Conservation (phyloP, 768 basidiomycete genomes). For the Trametes gibbosa region DNA sequence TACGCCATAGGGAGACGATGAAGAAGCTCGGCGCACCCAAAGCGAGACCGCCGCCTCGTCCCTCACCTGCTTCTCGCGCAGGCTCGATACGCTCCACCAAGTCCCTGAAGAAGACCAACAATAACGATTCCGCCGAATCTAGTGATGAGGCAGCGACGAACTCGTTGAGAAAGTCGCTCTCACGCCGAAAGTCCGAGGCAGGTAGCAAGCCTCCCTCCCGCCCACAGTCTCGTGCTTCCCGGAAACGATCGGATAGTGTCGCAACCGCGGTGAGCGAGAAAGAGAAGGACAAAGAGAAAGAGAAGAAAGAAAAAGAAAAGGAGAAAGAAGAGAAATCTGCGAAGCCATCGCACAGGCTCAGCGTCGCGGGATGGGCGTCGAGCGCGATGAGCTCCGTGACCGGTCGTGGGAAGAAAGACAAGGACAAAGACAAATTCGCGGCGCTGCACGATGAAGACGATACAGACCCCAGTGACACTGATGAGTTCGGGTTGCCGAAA, state of each 20-base stretch:
- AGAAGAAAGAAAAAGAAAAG: too few species aligned
- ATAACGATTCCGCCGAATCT: slow-evolving; percentile 5
- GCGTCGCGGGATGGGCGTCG: slow-evolving; percentile 64
- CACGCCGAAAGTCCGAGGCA: slow-evolving; percentile 42
- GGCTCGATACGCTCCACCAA: slow-evolving; percentile 34
- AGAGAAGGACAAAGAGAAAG: slow-evolving; percentile 19
- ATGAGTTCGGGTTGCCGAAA: slow-evolving; percentile 14
- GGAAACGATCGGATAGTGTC: slow-evolving; percentile 62
- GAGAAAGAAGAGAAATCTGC: slow-evolving; percentile 26
- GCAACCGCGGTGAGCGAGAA: slow-evolving; percentile 37
- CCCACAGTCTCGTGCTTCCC: slow-evolving; percentile 55
- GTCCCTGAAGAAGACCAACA: slow-evolving; percentile 24
- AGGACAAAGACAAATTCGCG: slow-evolving; percentile 56
- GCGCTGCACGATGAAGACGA: slow-evolving; percentile 49
- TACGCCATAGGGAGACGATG: slow-evolving; percentile 2
- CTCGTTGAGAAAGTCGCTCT: slow-evolving; percentile 24
- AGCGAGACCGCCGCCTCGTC: slow-evolving; percentile 3
- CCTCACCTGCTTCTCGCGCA: slow-evolving; percentile 28
- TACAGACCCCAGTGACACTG: slow-evolving; percentile 31
- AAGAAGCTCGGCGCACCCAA: slow-evolving; percentile 14
- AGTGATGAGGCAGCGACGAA: slow-evolving; percentile 12
- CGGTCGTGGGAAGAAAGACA: slow-evolving; percentile 54
- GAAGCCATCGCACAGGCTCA: slow-evolving; percentile 38
- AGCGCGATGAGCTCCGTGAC: slow-evolving; percentile 62
- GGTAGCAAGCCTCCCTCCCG: slow-evolving; percentile 49